phyloP scores from a whole-genome alignment of 1,284 basidiomycete species.

The Exobasidium rhododendri region DNA sequence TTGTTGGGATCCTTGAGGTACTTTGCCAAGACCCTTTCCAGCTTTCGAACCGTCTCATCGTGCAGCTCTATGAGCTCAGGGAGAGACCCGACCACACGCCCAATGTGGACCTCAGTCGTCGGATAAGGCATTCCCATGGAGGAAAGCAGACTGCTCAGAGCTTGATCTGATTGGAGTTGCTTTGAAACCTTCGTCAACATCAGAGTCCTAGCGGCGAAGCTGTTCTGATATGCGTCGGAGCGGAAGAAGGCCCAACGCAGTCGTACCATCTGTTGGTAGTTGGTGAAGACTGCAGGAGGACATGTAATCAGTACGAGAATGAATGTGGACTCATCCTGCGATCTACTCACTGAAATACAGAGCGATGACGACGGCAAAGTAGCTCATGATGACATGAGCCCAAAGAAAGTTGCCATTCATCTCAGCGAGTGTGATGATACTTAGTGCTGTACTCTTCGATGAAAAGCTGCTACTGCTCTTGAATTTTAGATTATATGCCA shows the following conservation, averaged over 20 bases:
- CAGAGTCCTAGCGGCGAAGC: constrained; percentile 65
- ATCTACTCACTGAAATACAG: constrained; percentile 36
- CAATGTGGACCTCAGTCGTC: constrained; percentile 77
- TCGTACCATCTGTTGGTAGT: constrained; percentile 46
- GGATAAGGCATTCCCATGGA: constrained; percentile 67
- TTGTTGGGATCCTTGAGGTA: constrained; percentile 74
- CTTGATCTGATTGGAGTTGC: constrained; percentile 63
- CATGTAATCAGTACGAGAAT: constrained; percentile 55
- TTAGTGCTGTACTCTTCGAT: constrained; percentile 17
- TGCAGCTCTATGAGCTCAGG: constrained; percentile 78
- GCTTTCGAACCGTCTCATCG: constrained; percentile 76
- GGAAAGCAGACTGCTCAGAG: constrained; percentile 68
- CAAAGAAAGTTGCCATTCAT: constrained; percentile 46
- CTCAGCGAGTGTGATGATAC: constrained; percentile 40
- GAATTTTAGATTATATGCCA: constrained; percentile 38
- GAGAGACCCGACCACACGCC: constrained; percentile 69
- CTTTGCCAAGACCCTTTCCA: constrained; percentile 76
- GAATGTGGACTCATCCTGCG: constrained; percentile 69
- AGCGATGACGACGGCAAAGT: constrained; percentile 41
- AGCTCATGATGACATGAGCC: constrained; percentile 53
- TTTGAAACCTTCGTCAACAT: constrained; percentile 65
- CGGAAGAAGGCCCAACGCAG: constrained; percentile 49
- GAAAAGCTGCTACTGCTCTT: constrained; percentile 20
- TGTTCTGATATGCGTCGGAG: constrained; percentile 46
- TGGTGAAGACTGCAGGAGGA: constrained; percentile 25